Evolutionary conservation across 352 stramenopile genomes (phyloP), one percentile per base, ranked within the genome.

Genomic region (Halophytophthora batemanensis): DNA sequence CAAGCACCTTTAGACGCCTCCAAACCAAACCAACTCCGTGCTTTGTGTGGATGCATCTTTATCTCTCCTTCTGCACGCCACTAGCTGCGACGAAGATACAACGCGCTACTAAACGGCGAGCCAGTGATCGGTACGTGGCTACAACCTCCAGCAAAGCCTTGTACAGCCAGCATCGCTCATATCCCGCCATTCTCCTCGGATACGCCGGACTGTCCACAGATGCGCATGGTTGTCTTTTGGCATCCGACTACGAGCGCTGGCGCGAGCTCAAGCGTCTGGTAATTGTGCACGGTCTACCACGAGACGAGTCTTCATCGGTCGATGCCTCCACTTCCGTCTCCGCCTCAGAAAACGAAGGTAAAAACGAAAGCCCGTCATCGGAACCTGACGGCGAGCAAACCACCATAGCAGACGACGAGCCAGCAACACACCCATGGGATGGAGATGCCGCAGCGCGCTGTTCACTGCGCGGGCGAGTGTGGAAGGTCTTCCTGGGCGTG

Each of bases 401-500:
- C 13, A 7, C 19, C 6, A 23, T 11, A 2, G 43, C 11, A 10
- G 40, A 31, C 4, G 34, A 39, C 22, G 19, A 7, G 15, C 2
- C 25, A 6, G 23, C 3, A 14, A 28, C 19, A 8, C 35, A 19
- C 28, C 23, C 15, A 12, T 41, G 10, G 19, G 40, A 47, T 17
- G 12, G 13, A 40, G 21, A 43, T 10, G 44, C 25, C 13, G 39
- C 43, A 2, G 50, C 55, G 17, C 39, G 44, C 6, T 92, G 78
- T 51, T 93, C 80, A 14, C 44, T 97, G 10, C 74, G 88, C 12
- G 88, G 88, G 1, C 71, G 86, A 11, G 77, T 97, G 21, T 97
- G 90, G 90, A 97, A 97, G 58, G 54, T 72, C 7, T 83, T 97
- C 36, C 60, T 97, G 2, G 87, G 88, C 1, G 86, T 95, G 10